These are phyloP conservation scores for Phytophthora tentaculata DNA, from an alignment of 352 stramenopile genomes.

Conservation along the genomic window DNA sequence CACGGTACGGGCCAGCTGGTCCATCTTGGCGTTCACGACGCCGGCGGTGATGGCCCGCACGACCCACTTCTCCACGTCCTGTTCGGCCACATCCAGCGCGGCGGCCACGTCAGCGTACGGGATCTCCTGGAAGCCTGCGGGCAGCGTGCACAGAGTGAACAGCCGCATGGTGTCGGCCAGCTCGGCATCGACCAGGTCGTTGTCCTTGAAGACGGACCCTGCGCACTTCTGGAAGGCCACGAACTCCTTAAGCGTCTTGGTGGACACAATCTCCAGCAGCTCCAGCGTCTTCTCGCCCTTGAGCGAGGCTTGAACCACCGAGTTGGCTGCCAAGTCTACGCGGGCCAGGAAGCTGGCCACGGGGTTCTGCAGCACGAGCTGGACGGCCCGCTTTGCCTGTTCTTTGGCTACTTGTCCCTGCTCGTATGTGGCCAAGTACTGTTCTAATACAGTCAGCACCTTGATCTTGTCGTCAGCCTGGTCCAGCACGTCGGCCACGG, in stretches of 20 bases:
- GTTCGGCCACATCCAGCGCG: constrained; percentile 81
- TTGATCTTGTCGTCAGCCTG: constrained; percentile 62
- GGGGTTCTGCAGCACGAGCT: constrained; percentile 90
- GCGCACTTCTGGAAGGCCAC: constrained; percentile 74
- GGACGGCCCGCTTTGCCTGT: constrained; percentile 76
- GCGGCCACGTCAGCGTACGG: constrained; percentile 87
- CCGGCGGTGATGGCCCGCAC: constrained; percentile 93
- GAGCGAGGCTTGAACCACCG: constrained; percentile 80
- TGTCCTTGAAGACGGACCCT: constrained; percentile 67
- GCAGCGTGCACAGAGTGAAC: constrained; percentile 92
- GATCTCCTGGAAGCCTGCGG: constrained; percentile 92
- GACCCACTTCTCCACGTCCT: constrained; percentile 94
- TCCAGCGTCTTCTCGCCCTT: constrained; percentile 73
- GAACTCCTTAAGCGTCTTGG: constrained; percentile 93
- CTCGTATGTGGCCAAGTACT: constrained; percentile 71
- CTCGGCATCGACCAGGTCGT: constrained; percentile 63
- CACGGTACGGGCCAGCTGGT: constrained; percentile 93
- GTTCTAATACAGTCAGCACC: constrained; percentile 74
- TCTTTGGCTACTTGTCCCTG: constrained; percentile 59
- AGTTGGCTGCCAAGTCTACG: constrained; percentile 82
- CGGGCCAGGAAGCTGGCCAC: constrained; percentile 91
- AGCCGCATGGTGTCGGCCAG: constrained; percentile 91
- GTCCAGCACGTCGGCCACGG: constrained; percentile 75
- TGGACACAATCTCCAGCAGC: constrained; percentile 93
- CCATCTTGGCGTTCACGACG: constrained; percentile 94